These are phyloP conservation scores for Plasmopara viticola DNA, from an alignment of 352 stramenopile genomes.

Conservation along the genomic window DNA sequence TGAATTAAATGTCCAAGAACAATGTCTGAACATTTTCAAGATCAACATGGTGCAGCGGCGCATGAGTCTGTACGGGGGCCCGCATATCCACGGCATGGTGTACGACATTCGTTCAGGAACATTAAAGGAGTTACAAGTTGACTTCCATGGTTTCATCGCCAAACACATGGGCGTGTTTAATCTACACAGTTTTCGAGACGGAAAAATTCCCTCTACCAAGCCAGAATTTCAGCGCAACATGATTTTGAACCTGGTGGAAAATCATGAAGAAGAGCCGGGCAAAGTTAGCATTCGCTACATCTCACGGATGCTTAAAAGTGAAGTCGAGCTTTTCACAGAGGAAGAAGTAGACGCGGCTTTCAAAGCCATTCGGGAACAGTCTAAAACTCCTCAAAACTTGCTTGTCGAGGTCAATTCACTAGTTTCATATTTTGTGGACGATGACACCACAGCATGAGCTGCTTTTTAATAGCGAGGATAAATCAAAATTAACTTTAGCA, in stretches of 20 bases:
- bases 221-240: slow-evolving; percentile 53
- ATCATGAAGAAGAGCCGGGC: slow-evolving; percentile 51
- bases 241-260: slow-evolving; percentile 41
- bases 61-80: slow-evolving; percentile 55
- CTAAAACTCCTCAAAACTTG: slow-evolving; percentile 21
- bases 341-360: slow-evolving; percentile 50
- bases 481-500: background rate
- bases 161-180: slow-evolving; percentile 49
- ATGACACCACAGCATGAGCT: slow-evolving; percentile 12
- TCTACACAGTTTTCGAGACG: slow-evolving; percentile 45
- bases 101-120: slow-evolving; percentile 60
- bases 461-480: background rate
- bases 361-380: slow-evolving; percentile 24
- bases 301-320: slow-evolving; percentile 41
- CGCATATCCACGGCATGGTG: slow-evolving; percentile 65
- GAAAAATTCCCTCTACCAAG: slow-evolving; percentile 45
- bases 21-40: slow-evolving; percentile 84
- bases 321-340: slow-evolving; percentile 45
- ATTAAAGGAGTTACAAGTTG: slow-evolving; percentile 60
- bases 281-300: slow-evolving; percentile 52
- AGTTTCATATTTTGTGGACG: slow-evolving; percentile 30
- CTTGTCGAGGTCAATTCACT: slow-evolving; percentile 41
- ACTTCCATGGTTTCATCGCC: slow-evolving; percentile 34
- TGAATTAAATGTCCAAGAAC: slow-evolving; percentile 80
- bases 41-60: slow-evolving; percentile 76